phyloP scores from a whole-genome alignment of 2,329 filamentous ascomycete species.

The Fusarium sp. region DNA sequence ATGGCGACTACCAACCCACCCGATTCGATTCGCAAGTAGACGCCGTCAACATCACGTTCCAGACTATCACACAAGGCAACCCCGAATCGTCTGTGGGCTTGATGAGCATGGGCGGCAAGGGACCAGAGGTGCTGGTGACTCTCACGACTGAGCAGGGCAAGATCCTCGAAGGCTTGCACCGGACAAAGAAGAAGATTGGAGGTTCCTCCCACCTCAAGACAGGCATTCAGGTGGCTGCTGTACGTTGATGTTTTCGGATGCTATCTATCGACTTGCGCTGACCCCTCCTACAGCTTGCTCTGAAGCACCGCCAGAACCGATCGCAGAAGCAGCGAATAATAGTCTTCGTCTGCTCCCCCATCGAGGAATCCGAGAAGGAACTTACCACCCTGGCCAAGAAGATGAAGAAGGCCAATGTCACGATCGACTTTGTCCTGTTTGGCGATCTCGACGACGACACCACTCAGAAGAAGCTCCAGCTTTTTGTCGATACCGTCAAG shows the following conservation, averaged over 20 bases:
- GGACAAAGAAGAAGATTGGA: slow-evolving; percentile 90
- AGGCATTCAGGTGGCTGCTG: slow-evolving; percentile 93
- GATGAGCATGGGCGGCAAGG: slow-evolving; percentile 98
- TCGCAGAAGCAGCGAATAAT: slow-evolving; percentile 96
- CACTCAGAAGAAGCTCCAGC: slow-evolving; percentile 89
- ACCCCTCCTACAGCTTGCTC: slow-evolving; percentile 75
- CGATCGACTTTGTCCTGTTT: slow-evolving; percentile 94
- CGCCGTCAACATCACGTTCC: slow-evolving; percentile 94
- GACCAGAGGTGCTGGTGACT: slow-evolving; percentile 96
- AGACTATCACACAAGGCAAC: slow-evolving; percentile 93
- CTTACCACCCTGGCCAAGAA: slow-evolving; percentile 92
- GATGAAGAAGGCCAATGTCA: slow-evolving; percentile 98
- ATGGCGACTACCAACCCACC: slow-evolving; percentile 92
- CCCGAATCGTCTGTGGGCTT: slow-evolving; percentile 97
- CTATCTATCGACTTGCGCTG: background rate
- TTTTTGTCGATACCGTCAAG: slow-evolving; percentile 95
- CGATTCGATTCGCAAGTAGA: slow-evolving; percentile 97
- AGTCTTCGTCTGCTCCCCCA: slow-evolving; percentile 94
- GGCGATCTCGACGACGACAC: slow-evolving; percentile 93
- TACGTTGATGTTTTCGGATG: slow-evolving; percentile 62
- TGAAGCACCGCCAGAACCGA: slow-evolving; percentile 99
- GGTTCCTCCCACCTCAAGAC: slow-evolving; percentile 90
- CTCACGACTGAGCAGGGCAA: slow-evolving; percentile 97
- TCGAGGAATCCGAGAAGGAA: slow-evolving; percentile 89
- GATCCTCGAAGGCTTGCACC: slow-evolving; percentile 91